Evolutionary conservation across 768 basidiomycete genomes (phyloP).

Genomic region (Termitomyces heimii): DNA sequence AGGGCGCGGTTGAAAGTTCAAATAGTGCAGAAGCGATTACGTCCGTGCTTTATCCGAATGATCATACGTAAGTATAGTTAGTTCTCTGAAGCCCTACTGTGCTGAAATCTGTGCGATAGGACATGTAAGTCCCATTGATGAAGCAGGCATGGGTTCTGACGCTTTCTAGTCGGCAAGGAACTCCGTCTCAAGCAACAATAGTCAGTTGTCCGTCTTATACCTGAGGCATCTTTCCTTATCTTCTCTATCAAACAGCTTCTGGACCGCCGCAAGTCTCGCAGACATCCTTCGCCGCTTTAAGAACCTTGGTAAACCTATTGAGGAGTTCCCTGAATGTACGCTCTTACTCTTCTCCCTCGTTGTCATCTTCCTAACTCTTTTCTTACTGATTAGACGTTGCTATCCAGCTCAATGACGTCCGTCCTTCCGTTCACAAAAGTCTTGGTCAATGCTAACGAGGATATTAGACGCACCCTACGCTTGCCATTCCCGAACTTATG

Average conservation of each 20-base stretch:
- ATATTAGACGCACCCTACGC: constrained; percentile 82
- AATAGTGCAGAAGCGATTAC: constrained; percentile 94
- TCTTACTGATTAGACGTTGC: constrained; percentile 53
- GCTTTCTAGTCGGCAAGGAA: constrained; percentile 70
- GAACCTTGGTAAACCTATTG: constrained; percentile 76
- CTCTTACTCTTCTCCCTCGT: constrained; percentile 17
- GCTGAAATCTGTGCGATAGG: constrained; percentile 14
- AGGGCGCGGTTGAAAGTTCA: constrained; percentile 79
- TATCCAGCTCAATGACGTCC: constrained; percentile 91
- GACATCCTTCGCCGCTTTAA: constrained; percentile 94
- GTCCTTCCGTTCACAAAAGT: not conserved
- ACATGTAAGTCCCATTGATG: constrained; percentile 32
- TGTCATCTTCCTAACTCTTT: not conserved
- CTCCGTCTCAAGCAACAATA: constrained; percentile 94
- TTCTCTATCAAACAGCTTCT: constrained; percentile 48
- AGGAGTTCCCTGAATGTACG: constrained; percentile 75
- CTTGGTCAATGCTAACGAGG: not conserved
- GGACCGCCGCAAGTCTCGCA: constrained; percentile 82
- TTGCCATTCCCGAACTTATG: constrained; percentile 95
- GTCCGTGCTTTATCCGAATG: constrained; percentile 93
- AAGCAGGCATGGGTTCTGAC: not conserved
- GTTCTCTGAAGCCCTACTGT: not conserved
- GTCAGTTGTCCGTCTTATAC: constrained; percentile 20
- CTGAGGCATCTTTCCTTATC: not conserved
- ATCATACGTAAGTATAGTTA: constrained; percentile 56